Base-by-base conservation (phyloP, 768 basidiomycete genomes). In the Candolleomyces efflorescens region DNA sequence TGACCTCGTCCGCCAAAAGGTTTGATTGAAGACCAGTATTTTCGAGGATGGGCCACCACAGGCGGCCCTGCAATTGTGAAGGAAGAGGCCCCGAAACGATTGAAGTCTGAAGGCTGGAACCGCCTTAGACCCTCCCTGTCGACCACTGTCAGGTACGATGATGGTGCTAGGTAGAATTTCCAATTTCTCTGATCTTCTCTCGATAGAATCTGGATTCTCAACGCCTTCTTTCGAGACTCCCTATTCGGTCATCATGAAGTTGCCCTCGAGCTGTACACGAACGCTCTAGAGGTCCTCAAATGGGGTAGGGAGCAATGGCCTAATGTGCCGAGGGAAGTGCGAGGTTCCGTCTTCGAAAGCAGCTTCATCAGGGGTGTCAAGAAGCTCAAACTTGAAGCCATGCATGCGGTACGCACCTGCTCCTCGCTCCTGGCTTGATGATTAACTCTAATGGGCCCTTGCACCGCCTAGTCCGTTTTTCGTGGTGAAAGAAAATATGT, bases 251-350 rank as follows among this genome's bases (percentile, higher is more conserved):
- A 59, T 10, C 11, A 43, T 10, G 49, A 59, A 5, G 22, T 65
- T 4, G 67, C 69, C 1, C 56, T 75, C 18, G 70, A 75, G 56
- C 75, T 70, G 44, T 72, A 70, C 41, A 64, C 65, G 11, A 66
- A 69, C 7, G 73, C 72, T 5, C 54, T 79, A 17, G 75, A 78
- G 11, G 59, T 80, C n/a, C 65, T 81, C 2, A 65, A 76, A 32
- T 78, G 79, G 75, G 81, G 82, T 23, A 54, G 64, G 3, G 60
- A 63, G 23, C 53, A 61, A 5, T 82, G 78, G 75, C 62, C 70
- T 32, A 62, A 79, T 57, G 74, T 81, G 5, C 60, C 73, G 1
- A 56, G 39, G 22, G 61, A 69, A n/a, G 70, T 75, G 15, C 65
- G 75, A 13, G 80, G 81, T 3, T 66, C 64, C 10, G 72, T 82